Evolutionary conservation across 768 basidiomycete species (phyloP), one percentile per base, ranked within the genome.

Genomic region (Rhodocollybia butyracea): DNA sequence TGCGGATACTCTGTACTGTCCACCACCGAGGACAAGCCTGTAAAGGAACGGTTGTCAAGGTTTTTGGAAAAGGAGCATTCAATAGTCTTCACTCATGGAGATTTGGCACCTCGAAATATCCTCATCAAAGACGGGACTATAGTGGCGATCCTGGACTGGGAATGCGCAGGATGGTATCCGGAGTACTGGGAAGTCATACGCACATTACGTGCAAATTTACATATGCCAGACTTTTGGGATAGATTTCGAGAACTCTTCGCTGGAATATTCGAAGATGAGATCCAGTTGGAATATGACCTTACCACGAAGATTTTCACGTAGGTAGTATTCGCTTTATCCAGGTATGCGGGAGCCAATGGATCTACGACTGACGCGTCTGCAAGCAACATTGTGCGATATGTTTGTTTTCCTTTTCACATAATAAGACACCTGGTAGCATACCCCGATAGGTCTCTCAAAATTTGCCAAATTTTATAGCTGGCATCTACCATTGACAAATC

Each of bases 81-180:
- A 11, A 55, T 63, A 26, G 51, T 56, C 11, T 61, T 75, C 63
- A 65, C 67, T 26, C 72, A 76, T 55, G 72, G 70, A 27, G 73
- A 76, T 57, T 43, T 75, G 39, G 68, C 70, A 38, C 71, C 73
- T 13, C 65, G 69, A 5, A 76, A 75, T 57, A 61, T 76, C 43
- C 59, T 75, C n/a, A 61, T 75, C 32, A 27, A 47, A 17, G 45
- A 45, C 24, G 54, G 43, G 10, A 39, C 24, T 3, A 59, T 69
- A 32, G 54, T 57, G 11, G 64, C 59, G 10, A 58, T 71, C 12
- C 32, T 71, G 24, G 70, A 69, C 46, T 71, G 65, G 68, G 68
- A 68, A 52, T 54, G 26, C 13, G 48, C 63, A 6, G 66, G 67
- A 27, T 69, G 60, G 59, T 63, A 57, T 39, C 68, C 68, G 3